Evolutionary conservation across 2,329 filamentous ascomycete genomes (phyloP), one percentile per base, ranked within the genome.

Genomic region (Neospermospora avenae): DNA sequence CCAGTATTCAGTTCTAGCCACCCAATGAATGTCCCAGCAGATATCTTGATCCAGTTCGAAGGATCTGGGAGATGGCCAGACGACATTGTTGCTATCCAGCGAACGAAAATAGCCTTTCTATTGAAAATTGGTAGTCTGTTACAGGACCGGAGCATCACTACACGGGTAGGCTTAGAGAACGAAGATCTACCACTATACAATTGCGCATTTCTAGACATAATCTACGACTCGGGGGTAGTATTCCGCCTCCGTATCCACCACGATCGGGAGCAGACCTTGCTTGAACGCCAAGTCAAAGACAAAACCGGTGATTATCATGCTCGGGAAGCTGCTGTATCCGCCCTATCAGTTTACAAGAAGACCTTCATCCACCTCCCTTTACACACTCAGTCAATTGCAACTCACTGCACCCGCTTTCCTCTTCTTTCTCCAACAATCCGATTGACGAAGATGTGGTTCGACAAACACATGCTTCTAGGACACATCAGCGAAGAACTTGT

Each of bases 31-130:
- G 79, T 77, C 20, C 88, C 90, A 0, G 88, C 93, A 66, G 87
- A 96, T 66, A 83, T 96, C 34, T 83, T 92, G 44, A 81, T 99
- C 51, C 93, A 93, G 71, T 98, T 99, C 68, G 95, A 99, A 76
- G 90, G 89, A 4, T 98, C 95, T 6, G 88, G 86, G 48, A 88
- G 91, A 67, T 99, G 95, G 95, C 95, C 95, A 0, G 93, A 98
- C 71, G 91, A 96, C 70, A 77, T 98, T 8, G 84, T 84, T 3
- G 93, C 93, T 4, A 96, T 98, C 58, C 95, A 99, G 73, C 86
- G 92, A 70, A 93, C 92, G 13, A 99, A 99, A 75, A 84, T 96
- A 41, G 95, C 96, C 3, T 96, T 99, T 71, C 80, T 90, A 10
- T 74, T 88, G 8, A 87, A 85, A 68, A 80, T 90, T 57, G 79